Evolutionary conservation across 2,329 filamentous ascomycete genomes (phyloP), one percentile per base, ranked within the genome.

Genomic region (Ophiostoma pallidulum): DNA sequence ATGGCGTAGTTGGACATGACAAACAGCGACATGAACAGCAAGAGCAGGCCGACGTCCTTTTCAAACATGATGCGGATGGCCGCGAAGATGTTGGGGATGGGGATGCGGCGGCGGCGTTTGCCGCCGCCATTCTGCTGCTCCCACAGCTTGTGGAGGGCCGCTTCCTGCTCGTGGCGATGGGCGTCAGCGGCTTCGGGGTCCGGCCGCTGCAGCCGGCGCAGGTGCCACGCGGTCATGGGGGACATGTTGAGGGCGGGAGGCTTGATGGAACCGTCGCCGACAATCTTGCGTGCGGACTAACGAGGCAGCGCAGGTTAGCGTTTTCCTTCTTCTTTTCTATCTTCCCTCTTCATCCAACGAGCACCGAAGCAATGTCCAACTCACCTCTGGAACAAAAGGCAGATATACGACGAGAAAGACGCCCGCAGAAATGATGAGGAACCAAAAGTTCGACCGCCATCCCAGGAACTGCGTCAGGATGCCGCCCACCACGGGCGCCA

Each of bases 361-460:
- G n/a, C n/a, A n/a, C n/a, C n/a, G n/a, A n/a, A n/a, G n/a, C n/a
- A n/a, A n/a, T n/a, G n/a, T n/a, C n/a, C n/a, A n/a, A 18, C 14
- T 16, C 41, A 50, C 48, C 37, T 54, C 58, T 0, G 56, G 57
- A 4, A 52, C 53, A 14, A 58, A 55, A 6, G 58, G 58, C 3
- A 54, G 41, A 51, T 60, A 44, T 56, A 66, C 47, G 54, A 60
- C 28, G 54, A 65, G 56, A 1, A 70, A 62, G 1, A 66, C 62
- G 1, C 58, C 60, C 2, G 54, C 57, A 1, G 53, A 53, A 33
- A 78, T 74, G 6, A 67, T 60, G n/a, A 80, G 58, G 39, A 77
- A 75, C 72, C 74, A 78, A 55, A 79, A 79, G 12, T 72, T 71
- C 22, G 66, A 68, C 43, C 69, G 62, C 75, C 75, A 80, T 3